Evolutionary conservation across 192 early-diverging fungal genomes (phyloP), one percentile per base, ranked within the genome.

Genomic region (Coemansia sp.): DNA sequence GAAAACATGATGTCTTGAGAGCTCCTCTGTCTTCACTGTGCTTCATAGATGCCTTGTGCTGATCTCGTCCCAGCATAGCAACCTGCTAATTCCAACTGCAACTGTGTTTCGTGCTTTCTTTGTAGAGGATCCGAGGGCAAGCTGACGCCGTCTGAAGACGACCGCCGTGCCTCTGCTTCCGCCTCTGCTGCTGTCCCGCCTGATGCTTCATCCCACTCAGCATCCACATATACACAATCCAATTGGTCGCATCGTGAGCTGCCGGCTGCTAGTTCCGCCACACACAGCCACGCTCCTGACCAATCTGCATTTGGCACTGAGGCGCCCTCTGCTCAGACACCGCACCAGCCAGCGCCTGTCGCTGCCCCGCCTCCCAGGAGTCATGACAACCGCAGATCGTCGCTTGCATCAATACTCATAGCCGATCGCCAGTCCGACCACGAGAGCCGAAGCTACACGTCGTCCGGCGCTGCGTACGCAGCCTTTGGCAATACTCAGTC

Each of bases 101-200:
- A 22, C 50, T 53, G 50, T 19, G 7, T 6, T 20, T 1, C 50
- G 5, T n/a, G 14, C 46, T 49, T 16, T 53, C 50, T 19, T 19
- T 65, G 62, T 79, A 79, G 76, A n/a, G 67, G 42, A 13, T 70
- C 76, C 1, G 71, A 79, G 12, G 71, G 67, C 2, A 79, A 68
- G 38, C 64, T 32, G 51, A 67, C 71, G 12, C 71, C 76, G 7
- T 59, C 64, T n/a, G 71, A 63, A 25, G 76, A 79, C 49, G 76
- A 73, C 16, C 71, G 58, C 10, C 72, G 56, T 56, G 53, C 46
- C 5, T 45, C 68, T 48, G 46, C 46, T n/a, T 48, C 46, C n/a
- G 11, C n/a, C 1, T n/a, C 46, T n/a, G 11, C 56, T 16, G n/a
- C 56, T 16, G n/a, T 20, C 37, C n/a, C 56, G 39, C 5, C 38